Evolutionary conservation across 306 rosid genomes (phyloP).

Genomic region (Malus asiatica): DNA sequence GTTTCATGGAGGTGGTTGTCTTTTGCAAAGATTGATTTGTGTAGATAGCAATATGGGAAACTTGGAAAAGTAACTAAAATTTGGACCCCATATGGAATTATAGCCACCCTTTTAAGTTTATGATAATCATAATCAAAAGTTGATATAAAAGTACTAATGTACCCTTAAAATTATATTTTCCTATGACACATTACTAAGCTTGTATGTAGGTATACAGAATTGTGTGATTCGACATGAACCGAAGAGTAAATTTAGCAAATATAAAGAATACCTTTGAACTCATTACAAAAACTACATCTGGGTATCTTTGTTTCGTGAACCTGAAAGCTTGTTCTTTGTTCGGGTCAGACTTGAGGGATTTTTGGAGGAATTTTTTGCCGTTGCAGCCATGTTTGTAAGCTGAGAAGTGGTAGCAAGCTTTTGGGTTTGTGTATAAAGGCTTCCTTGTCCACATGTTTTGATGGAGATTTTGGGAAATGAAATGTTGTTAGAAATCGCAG

Average conservation of each 20-base stretch:
- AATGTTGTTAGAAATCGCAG: conserved; percentile 14
- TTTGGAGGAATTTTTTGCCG: conserved; percentile 62
- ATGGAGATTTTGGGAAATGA: not conserved
- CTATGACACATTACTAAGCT: no score
- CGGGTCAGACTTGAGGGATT: conserved; percentile 50
- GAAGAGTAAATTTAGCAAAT: conserved; percentile 24
- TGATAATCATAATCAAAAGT: no score
- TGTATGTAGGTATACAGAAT: conserved; percentile 21
- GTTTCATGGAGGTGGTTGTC: no score
- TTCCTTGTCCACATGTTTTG: conserved; percentile 44
- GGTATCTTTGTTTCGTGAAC: conserved; percentile 41
- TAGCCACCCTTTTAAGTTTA: no score
- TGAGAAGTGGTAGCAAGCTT: conserved; percentile 64
- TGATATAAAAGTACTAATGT: no score
- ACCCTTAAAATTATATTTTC: no score
- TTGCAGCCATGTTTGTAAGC: conserved; percentile 58
- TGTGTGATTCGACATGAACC: conserved; percentile 52
- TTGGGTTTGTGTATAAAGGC: conserved; percentile 58
- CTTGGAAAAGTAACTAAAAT: no score
- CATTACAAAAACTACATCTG: conserved; percentile 68
- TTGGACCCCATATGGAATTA: no score
- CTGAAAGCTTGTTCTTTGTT: conserved; percentile 43
- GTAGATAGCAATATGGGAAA: no score
- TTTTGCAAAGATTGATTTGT: no score
- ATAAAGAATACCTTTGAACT: conserved; percentile 50